Conservation (phyloP, 805 yeast species). For the Lipomyces yamanashiensis region DNA sequence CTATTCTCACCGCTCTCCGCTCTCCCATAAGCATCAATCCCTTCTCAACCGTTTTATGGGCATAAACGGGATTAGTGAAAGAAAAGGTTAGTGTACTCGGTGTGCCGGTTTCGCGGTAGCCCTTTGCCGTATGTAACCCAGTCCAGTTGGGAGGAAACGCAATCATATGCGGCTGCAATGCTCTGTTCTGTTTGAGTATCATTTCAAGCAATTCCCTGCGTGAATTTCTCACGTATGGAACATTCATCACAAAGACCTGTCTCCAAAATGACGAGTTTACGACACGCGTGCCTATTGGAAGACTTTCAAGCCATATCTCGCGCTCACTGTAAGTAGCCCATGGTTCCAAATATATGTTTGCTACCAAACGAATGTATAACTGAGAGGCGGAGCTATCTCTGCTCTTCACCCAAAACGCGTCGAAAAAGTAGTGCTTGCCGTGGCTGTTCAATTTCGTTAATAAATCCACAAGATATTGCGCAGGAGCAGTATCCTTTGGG, state of each 20-base stretch:
- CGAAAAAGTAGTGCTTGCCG: not conserved
- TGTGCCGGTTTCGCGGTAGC: not conserved
- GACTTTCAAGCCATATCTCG: not conserved
- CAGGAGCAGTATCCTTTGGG: not conserved
- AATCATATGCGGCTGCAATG: not conserved
- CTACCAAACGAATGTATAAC: not conserved
- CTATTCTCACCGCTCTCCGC: not conserved
- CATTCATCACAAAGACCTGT: not conserved
- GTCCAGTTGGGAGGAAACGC: slow-evolving; percentile 2
- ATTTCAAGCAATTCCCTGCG: not conserved
- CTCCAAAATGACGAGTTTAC: slow-evolving; percentile 6
- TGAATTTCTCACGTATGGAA: not conserved
- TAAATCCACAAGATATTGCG: not conserved
- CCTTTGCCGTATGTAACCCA: not conserved
- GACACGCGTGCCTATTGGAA: not conserved
- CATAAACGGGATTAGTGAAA: not conserved
- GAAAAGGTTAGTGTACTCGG: not conserved
- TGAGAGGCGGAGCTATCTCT: not conserved
- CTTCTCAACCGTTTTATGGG: not conserved
- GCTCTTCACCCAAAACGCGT: not conserved
- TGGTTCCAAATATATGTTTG: not conserved
- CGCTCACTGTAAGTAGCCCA: not conserved
- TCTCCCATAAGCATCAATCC: not conserved
- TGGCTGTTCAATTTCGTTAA: not conserved
- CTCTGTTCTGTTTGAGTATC: not conserved